Conservation (phyloP, 2,329 filamentous ascomycete genomes). For the Incumbomyces delicatus region DNA sequence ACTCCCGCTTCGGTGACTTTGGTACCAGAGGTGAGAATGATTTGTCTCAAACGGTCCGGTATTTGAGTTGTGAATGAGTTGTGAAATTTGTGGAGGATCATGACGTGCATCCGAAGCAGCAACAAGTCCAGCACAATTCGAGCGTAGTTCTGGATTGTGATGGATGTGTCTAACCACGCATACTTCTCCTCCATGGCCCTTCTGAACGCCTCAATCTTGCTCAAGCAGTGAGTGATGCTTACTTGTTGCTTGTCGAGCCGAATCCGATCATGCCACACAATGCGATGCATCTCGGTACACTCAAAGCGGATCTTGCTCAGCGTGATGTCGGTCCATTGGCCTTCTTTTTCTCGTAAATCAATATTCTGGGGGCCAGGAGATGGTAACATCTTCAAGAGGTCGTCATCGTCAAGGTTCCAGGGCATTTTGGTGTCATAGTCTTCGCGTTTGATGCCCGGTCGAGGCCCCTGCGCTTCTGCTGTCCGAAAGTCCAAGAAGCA, state of each 20-base stretch:
- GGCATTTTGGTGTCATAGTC: constrained; percentile 68
- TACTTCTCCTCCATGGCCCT: constrained; percentile 57
- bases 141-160: constrained; percentile 54
- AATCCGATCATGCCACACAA: constrained; percentile 59
- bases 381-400: constrained; percentile 40
- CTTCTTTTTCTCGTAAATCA: constrained; percentile 21
- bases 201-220: constrained; percentile 60
- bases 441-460: constrained; percentile 59
- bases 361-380: constrained; percentile 26
- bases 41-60: constrained; percentile 49
- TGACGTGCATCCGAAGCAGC: constrained; percentile 53
- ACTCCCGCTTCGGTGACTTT: constrained; percentile 46
- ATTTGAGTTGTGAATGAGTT: constrained; percentile 27
- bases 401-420: constrained; percentile 58
- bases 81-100: constrained; percentile 60
- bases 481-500: constrained; percentile 68
- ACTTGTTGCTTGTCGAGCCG: constrained; percentile 53
- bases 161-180: constrained; percentile 48
- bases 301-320: constrained; percentile 61
- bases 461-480: constrained; percentile 63
- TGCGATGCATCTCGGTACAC: constrained; percentile 61
- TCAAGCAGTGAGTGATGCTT: constrained; percentile 53
- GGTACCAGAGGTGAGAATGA: constrained; percentile 54
- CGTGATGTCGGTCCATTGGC: constrained; percentile 57
- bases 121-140: constrained; percentile 56